Base-by-base conservation (phyloP, 805 yeast species). In the Teunomyces kruisii region DNA sequence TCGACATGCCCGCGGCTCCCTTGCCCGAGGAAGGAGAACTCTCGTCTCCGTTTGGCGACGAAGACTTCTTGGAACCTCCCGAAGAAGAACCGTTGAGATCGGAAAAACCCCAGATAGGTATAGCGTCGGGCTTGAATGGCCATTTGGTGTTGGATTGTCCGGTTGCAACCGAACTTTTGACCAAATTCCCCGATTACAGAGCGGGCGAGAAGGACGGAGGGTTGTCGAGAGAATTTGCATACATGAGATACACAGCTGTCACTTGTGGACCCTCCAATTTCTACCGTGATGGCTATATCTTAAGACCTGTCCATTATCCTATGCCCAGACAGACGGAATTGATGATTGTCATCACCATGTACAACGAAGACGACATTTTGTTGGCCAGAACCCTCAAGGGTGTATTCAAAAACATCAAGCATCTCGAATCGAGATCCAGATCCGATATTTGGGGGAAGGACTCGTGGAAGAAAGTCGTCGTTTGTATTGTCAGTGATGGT, bases 61-160 rank as follows among this genome's bases (percentile, higher is more conserved):
- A 59, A 22, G 56, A 48, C 7, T 56, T 64, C 30, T 61, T 55
- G 6, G 58, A 55, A n/a, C 67, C 69, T 5, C 74, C 73, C 4
- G 65, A 55, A 26, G 63, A 61, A 37, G 72, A 65, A 27, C 58
- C 65, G 13, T 53, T 56, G 4, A 51, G 67, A 39, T 33, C 38
- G 6, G 56, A 61, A 8, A 65, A 66, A 49, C 68, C 71, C 17
- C 67, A 63, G 35, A 61, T 62, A 24, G 66, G 68, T 14, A 47
- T 59, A 22, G 70, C 70, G 2, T 47, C 64, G 6, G 75, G 75
- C 28, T 61, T 63, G 45, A 67, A 72, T 45, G 96, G 96, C 45
- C 89, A 89, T 58, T 77, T 89, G 59, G 88, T 89, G 28, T 75
- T 89, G 47, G 96, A 89, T 65, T 89, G 96, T 59, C 96, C 96